Evolutionary conservation across 2,329 filamentous ascomycete species (phyloP).

Genomic region (Periconia macrospinosa): DNA sequence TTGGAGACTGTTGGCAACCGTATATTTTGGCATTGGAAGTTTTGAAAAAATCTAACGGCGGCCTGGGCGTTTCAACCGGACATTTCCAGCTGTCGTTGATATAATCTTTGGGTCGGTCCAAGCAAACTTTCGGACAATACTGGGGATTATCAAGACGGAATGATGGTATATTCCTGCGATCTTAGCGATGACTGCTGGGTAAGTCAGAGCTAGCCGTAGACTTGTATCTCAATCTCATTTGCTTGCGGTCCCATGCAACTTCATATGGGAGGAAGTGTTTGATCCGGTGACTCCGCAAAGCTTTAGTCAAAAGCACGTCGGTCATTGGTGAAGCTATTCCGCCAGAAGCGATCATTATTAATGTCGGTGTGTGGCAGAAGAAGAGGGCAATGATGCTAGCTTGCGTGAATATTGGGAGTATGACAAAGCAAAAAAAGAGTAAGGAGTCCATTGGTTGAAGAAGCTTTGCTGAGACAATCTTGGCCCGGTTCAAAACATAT

Average conservation of each 20-base stretch:
- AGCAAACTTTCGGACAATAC: neutral
- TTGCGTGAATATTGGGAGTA: constrained; percentile 56
- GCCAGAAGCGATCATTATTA: constrained; percentile 58
- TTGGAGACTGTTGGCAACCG: too few relatives aligned
- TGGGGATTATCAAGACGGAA: constrained; percentile 38
- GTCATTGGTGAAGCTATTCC: constrained; percentile 63
- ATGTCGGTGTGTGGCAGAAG: constrained; percentile 53
- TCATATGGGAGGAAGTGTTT: constrained; percentile 49
- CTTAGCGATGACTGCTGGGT: constrained; percentile 49
- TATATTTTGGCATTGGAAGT: too few relatives aligned
- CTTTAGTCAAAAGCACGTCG: constrained; percentile 57
- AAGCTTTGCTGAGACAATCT: constrained; percentile 40
- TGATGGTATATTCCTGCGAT: constrained; percentile 47
- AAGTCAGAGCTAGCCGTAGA: constrained; percentile 54
- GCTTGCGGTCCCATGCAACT: constrained; percentile 46
- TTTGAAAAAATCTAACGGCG: too few relatives aligned
- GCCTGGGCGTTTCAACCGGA: too few relatives aligned
- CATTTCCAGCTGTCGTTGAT: too few relatives aligned
- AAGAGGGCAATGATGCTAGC: constrained; percentile 59
- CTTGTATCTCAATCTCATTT: constrained; percentile 58
- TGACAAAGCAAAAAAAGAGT: constrained; percentile 55
- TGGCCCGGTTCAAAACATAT: too few relatives aligned
- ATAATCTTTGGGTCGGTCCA: neutral
- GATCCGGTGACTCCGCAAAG: constrained; percentile 56
- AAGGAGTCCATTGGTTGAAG: constrained; percentile 55